Conservation (phyloP, 2,329 filamentous ascomycete genomes). For the Stemphylium beticola region DNA sequence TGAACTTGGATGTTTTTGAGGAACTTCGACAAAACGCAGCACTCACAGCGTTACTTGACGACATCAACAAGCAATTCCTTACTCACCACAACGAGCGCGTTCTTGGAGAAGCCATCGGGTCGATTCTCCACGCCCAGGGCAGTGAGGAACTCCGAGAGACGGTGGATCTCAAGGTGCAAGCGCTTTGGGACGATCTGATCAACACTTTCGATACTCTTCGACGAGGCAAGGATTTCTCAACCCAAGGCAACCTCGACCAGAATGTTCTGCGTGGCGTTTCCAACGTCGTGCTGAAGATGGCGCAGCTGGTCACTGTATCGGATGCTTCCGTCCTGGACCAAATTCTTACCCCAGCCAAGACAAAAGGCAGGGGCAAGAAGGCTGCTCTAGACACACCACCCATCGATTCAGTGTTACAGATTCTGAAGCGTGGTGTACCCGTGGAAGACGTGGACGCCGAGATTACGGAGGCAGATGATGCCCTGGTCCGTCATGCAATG, state of each 20-base stretch:
- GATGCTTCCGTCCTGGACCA: conserved; percentile 78
- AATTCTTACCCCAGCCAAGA: conserved; percentile 51
- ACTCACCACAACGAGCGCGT: conserved; percentile 89
- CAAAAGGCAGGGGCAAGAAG: conserved; percentile 33
- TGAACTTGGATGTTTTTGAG: conserved; percentile 87
- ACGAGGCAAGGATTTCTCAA: conserved; percentile 72
- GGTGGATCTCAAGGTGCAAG: conserved; percentile 77
- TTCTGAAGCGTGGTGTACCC: conserved; percentile 76
- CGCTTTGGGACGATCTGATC: conserved; percentile 84
- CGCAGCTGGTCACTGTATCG: conserved; percentile 78
- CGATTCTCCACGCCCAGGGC: conserved; percentile 82
- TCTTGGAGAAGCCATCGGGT: conserved; percentile 79
- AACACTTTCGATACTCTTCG: conserved; percentile 73
- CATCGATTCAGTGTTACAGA: conserved; percentile 73
- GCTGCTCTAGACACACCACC: conserved; percentile 50
- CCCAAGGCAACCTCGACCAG: conserved; percentile 70
- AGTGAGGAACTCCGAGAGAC: conserved; percentile 89
- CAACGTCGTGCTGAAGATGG: conserved; percentile 77
- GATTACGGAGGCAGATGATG: conserved; percentile 78
- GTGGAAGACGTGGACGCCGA: conserved; percentile 69
- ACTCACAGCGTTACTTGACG: conserved; percentile 82
- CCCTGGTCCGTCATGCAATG: conserved; percentile 76
- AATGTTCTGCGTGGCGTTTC: conserved; percentile 72
- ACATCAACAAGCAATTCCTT: conserved; percentile 92
- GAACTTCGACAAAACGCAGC: conserved; percentile 86